Evolutionary conservation across 2,329 filamentous ascomycete genomes (phyloP).

Genomic region (Microcera coccophila): DNA sequence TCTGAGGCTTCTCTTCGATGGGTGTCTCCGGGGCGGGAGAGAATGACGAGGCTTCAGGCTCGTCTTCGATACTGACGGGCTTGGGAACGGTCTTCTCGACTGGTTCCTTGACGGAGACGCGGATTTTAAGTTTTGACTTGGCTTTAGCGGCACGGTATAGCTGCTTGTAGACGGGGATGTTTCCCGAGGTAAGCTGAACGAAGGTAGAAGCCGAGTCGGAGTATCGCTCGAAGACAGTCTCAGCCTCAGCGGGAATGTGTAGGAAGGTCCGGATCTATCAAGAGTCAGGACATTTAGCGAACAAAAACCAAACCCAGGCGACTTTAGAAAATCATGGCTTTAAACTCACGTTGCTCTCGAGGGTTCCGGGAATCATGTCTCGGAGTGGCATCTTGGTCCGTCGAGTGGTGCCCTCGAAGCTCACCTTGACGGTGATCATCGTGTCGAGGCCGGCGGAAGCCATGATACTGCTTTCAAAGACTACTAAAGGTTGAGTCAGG

Average conservation of each 20-base stretch:
- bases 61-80: slow-evolving; percentile 51
- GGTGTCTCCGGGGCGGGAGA: slow-evolving; percentile 5
- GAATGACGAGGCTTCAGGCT: slow-evolving; percentile 31
- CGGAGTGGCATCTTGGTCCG: slow-evolving; percentile 87
- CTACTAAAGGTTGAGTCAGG: too few relatives aligned
- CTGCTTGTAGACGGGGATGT: slow-evolving; percentile 88
- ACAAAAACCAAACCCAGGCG: too few relatives aligned
- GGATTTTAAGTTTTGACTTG: slow-evolving; percentile 93
- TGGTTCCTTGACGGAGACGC: slow-evolving; percentile 52
- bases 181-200: slow-evolving; percentile 72
- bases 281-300: background rate
- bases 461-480: slow-evolving; percentile 25
- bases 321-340: too few relatives aligned
- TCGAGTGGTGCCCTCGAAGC: slow-evolving; percentile 68
- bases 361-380: slow-evolving; percentile 69
- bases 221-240: slow-evolving; percentile 77
- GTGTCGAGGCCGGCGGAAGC: slow-evolving; percentile 29
- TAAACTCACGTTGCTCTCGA: slow-evolving; percentile 78
- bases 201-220: slow-evolving; percentile 86
- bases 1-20: slow-evolving; percentile 14
- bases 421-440: slow-evolving; percentile 77
- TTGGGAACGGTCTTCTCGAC: slow-evolving; percentile 33
- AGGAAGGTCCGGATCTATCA: slow-evolving; percentile 35
- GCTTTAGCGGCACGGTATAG: slow-evolving; percentile 95
- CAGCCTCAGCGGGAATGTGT: slow-evolving; percentile 30